These are phyloP conservation scores for Exutisphaerella laricina DNA, from an alignment of 2,329 filamentous ascomycete species.

Conservation along the genomic window DNA sequence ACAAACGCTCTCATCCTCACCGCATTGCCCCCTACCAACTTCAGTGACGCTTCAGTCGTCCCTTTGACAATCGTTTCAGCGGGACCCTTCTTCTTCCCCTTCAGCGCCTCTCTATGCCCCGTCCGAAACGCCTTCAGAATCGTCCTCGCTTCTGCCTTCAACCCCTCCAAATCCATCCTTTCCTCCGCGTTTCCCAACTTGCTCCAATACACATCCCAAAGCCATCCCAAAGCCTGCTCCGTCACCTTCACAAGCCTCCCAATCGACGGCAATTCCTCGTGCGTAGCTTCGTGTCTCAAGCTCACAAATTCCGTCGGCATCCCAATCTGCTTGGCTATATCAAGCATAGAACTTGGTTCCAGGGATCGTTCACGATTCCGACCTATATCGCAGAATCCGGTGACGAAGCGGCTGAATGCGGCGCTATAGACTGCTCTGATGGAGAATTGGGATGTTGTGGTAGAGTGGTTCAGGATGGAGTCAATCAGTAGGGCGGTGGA, in stretches of 20 bases:
- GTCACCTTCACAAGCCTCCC: conserved; percentile 65
- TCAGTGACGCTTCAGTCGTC: conserved; percentile 11
- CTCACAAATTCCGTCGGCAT: conserved; percentile 78
- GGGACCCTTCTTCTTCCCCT: conserved; percentile 26
- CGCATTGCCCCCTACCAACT: conserved; percentile 10
- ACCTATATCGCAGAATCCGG: conserved; percentile 69
- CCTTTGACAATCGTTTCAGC: conserved; percentile 7
- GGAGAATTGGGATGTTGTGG: conserved; percentile 50
- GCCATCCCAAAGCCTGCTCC: conserved; percentile 68
- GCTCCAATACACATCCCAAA: conserved; percentile 85
- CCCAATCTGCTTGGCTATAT: conserved; percentile 61
- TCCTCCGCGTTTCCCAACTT: conserved; percentile 37
- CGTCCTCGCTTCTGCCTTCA: conserved; percentile 29
- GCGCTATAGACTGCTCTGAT: conserved; percentile 65
- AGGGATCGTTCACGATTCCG: conserved; percentile 57
- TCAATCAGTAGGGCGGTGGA: conserved; percentile 68
- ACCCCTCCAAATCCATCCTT: conserved; percentile 29
- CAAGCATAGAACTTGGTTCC: conserved; percentile 62
- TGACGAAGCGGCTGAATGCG: conserved; percentile 67
- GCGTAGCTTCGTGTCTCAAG: conserved; percentile 81
- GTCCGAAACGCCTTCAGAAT: conserved; percentile 26
- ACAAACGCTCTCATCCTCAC: conserved; percentile 17
- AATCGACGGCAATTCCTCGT: conserved; percentile 77
- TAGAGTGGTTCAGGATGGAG: conserved; percentile 60
- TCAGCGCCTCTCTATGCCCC: conserved; percentile 27